phyloP scores from a whole-genome alignment of 139 green algal species.

The Chara braunii region DNA sequence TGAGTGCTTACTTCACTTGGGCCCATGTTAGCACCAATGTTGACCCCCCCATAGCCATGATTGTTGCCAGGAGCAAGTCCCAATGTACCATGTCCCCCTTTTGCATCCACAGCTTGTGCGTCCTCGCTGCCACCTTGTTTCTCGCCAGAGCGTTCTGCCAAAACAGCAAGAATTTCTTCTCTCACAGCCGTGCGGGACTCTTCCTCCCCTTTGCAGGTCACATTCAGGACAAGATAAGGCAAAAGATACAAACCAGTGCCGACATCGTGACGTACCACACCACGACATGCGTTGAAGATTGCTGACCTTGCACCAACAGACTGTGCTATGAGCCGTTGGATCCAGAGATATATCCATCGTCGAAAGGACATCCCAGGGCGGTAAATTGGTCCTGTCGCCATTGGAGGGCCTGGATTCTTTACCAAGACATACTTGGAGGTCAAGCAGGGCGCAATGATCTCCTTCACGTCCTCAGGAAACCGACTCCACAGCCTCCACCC shows the following conservation, averaged over 20 bases:
- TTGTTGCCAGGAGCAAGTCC: too few relatives aligned
- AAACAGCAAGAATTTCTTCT: constrained; percentile 47
- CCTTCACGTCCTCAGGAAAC: constrained; percentile 50
- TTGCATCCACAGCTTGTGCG: neutral
- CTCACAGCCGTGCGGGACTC: constrained; percentile 21
- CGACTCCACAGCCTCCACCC: constrained; percentile 48
- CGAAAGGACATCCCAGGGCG: constrained; percentile 17
- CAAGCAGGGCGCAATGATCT: constrained; percentile 54
- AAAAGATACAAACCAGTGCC: constrained; percentile 72
- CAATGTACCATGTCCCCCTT: too few relatives aligned
- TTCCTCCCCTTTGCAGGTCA: constrained; percentile 43
- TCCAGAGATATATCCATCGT: constrained; percentile 46
- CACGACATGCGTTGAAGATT: constrained; percentile 47
- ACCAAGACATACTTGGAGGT: constrained; percentile 47
- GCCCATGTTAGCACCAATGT: neutral
- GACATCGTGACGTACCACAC: constrained; percentile 63
- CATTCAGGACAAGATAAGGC: constrained; percentile 66
- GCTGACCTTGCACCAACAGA: neutral
- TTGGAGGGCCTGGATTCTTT: neutral
- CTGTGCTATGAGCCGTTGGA: constrained; percentile 32
- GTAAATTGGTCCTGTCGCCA: constrained; percentile 7
- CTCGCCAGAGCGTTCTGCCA: constrained; percentile 8
- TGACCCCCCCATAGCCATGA: neutral
- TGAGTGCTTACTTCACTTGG: constrained; percentile 47
- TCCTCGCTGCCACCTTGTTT: too few relatives aligned